Evolutionary conservation across 2,329 filamentous ascomycete species (phyloP), one percentile per base, ranked within the genome.

Genomic region (Colletotrichum cereale): DNA sequence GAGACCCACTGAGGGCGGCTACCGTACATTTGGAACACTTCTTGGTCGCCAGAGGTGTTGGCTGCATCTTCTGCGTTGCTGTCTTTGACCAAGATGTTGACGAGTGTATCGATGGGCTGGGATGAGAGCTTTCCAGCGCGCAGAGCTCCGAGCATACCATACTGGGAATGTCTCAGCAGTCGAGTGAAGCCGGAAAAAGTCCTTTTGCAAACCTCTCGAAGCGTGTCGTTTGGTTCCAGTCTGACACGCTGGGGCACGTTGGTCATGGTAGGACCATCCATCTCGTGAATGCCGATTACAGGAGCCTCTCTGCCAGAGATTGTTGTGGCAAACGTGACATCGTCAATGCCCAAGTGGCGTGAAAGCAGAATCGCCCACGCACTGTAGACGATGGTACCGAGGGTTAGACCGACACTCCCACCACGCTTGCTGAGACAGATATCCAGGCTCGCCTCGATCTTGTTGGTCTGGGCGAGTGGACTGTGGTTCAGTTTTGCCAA

Each of bases 211-310:
- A 73, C 5, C 2, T 76, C 67, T 18, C 68, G 56, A 11, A 88
- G 55, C 2, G 73, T 64, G 11, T 55, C 64, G 0, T 73, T 57
- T 14, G 71, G 52, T 0, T 69, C 66, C 0, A 79, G 34, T 2
- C 72, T 69, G 14, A 79, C 62, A 8, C 79, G 66, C 36, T 77
- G 79, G 14, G 74, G 65, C 34, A 62, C 65, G 10, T 48, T 53
- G 67, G 82, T 84, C 68, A 85, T 82, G 66, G 84, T 82, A 5
- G 83, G 78, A 1, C 86, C 86, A 53, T 86, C 82, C 26, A 83
- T 82, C 34, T 83, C 80, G 58, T 86, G 79, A 14, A 87, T 83
- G 2, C 80, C 81, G 6, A 80, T 76, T 11, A 87, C 77, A 3
- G 84, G 82, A 18, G 83, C 79, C 74, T 87, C 85, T 66, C 83